Evolutionary conservation across 2,329 filamentous ascomycete species (phyloP).

Genomic region (Mollisia scopiformis): DNA sequence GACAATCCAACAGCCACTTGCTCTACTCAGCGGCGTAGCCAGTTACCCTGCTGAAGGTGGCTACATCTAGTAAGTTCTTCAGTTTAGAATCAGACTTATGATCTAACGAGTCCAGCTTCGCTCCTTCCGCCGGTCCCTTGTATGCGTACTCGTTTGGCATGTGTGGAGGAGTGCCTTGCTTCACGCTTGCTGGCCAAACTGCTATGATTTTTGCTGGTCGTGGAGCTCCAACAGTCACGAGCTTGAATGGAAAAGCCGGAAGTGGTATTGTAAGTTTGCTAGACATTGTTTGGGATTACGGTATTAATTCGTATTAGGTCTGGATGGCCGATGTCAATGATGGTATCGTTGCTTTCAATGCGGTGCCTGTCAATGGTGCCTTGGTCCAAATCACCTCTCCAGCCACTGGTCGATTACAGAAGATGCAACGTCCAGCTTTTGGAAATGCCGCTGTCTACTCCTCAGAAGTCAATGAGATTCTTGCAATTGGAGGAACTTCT

Average conservation of each 20-base stretch:
- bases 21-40: constrained; percentile 1
- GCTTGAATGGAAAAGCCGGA: constrained; percentile 1
- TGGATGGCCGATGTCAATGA: constrained; percentile 35
- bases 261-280: constrained; percentile 3
- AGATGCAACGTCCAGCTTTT: constrained; percentile 59
- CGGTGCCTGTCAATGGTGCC: constrained; percentile 47
- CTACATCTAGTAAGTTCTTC: constrained; percentile 8
- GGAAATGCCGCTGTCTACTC: constrained; percentile 57
- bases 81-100: neutral
- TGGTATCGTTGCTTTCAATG: constrained; percentile 53
- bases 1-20: neutral
- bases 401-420: constrained; percentile 53
- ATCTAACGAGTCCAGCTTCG: neutral
- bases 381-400: constrained; percentile 43
- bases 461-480: constrained; percentile 42
- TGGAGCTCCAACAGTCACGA: constrained; percentile 3
- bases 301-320: neutral
- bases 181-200: constrained; percentile 6
- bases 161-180: neutral
- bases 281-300: neutral
- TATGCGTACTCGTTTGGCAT: constrained; percentile 4
- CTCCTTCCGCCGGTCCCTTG: neutral
- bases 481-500: neutral
- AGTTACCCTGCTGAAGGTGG: constrained; percentile 12
- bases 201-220: constrained; percentile 4